Percentiles rank a stretch among this genome's conserved stretches.
Conservation (phyloP, 164 flowering plant species). For the Piper betle region DNA sequence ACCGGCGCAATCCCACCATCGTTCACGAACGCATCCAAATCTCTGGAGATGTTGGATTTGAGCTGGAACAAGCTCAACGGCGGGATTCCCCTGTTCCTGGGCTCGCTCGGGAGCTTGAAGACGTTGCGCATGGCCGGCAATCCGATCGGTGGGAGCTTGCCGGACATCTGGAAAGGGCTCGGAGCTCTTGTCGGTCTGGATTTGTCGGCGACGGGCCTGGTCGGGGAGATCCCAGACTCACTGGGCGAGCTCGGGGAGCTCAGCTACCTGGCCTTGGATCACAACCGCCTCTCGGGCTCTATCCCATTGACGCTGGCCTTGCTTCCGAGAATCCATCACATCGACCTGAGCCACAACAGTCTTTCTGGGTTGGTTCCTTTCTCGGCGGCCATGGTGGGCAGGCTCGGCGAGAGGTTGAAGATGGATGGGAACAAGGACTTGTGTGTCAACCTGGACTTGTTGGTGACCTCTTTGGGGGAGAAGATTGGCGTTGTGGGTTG, state of each 20-base stretch:
- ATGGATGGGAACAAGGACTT: conserved; percentile 4
- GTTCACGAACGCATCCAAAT: neutral
- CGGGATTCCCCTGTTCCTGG: conserved; percentile 3
- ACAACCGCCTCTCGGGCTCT: conserved; percentile 4
- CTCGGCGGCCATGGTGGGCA: conserved; percentile 1
- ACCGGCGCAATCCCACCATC: conserved; percentile 4
- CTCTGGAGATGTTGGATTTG: conserved; percentile 6
- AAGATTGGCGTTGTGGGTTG: conserved; percentile 2
- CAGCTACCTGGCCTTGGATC: conserved; percentile 6
- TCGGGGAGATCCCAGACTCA: conserved; percentile 4
- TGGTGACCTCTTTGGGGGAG: neutral
- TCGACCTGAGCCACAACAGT: conserved; percentile 7
- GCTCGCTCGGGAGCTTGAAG: neutral
- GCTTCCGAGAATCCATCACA: conserved; percentile 2
- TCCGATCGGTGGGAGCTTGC: conserved; percentile 4
- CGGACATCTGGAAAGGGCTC: conserved; percentile 4
- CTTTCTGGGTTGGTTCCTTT: conserved; percentile 6
- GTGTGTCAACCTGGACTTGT: neutral
- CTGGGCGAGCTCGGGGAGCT: conserved; percentile 4
- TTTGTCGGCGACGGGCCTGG: conserved; percentile 3
- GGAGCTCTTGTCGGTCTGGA: conserved; percentile 7
- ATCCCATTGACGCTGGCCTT: conserved; percentile 1
- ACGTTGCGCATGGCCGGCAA: conserved; percentile 5
- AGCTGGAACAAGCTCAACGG: conserved; percentile 4
- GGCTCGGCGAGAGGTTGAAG: conserved; percentile 3